A percentile compares a stretch with the other conserved stretches of the same genome.
Conservation (phyloP, 768 basidiomycete species). For the Naganishia randhawae region DNA sequence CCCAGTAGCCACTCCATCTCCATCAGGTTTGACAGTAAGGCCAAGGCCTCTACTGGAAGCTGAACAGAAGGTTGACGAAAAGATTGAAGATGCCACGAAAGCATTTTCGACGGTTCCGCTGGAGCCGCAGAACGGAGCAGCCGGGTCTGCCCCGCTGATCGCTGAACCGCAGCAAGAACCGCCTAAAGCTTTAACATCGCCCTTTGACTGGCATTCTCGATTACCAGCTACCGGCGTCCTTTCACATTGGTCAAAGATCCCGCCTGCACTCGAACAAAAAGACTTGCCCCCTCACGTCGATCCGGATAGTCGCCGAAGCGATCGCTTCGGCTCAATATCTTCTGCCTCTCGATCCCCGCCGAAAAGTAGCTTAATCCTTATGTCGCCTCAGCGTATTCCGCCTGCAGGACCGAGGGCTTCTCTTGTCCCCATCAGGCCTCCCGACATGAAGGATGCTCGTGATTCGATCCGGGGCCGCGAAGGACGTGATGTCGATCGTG, state of each 20-base stretch:
- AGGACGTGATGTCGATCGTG: constrained; percentile 23
- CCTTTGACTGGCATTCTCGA: background rate
- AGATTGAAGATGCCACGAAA: background rate
- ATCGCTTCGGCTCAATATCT: background rate
- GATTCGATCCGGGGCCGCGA: constrained; percentile 3
- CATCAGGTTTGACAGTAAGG: background rate
- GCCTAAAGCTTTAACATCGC: background rate
- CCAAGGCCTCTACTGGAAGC: background rate
- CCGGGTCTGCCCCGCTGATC: background rate
- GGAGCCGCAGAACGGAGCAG: background rate
- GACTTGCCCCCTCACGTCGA: constrained; percentile 28
- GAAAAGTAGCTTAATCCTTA: background rate
- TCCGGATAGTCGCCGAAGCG: constrained; percentile 5
- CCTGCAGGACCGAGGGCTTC: constrained; percentile 25
- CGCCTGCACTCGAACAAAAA: constrained; percentile 18
- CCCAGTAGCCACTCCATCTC: background rate
- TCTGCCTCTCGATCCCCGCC: background rate
- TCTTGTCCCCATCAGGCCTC: constrained; percentile 3
- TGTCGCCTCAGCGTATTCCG: constrained; percentile 15
- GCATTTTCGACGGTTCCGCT: background rate
- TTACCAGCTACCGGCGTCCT: background rate
- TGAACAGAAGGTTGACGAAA: background rate
- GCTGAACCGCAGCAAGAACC: background rate
- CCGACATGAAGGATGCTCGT: background rate
- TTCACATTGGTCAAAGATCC: constrained; percentile 18